Evolutionary conservation across 305 asterid species (phyloP).

Genomic region (Fraxinus platypoda): DNA sequence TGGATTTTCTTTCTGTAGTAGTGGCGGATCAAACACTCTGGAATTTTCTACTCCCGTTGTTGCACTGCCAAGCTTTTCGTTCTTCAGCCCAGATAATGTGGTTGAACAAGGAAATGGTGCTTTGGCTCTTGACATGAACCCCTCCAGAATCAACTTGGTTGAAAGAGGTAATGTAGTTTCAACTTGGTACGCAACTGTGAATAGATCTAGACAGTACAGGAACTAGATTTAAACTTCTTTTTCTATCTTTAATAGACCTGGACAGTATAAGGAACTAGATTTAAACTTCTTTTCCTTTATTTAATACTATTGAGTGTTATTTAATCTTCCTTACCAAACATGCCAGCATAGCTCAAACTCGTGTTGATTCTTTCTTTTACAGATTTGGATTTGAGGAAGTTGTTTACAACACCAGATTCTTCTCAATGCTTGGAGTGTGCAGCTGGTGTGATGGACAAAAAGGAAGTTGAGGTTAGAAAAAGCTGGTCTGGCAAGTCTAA

Average conservation of each 20-base stretch:
- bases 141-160: conserved; percentile 30
- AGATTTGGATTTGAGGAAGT: conserved; percentile 25
- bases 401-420: conserved; percentile 25
- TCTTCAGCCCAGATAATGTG: conserved; percentile 37
- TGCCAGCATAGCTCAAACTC: not conserved
- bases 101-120: conserved; percentile 36
- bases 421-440: conserved; percentile 23
- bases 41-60: conserved; percentile 44
- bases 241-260: not conserved
- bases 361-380: conserved; percentile 1
- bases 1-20: conserved; percentile 57
- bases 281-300: not conserved
- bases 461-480: conserved; percentile 35
- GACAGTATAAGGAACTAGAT: not conserved
- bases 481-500: conserved; percentile 31
- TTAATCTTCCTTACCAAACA: not conserved
- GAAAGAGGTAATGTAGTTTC: conserved; percentile 42
- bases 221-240: not conserved
- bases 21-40: conserved; percentile 34
- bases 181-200: not conserved
- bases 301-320: not conserved
- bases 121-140: conserved; percentile 32
- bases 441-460: conserved; percentile 26
- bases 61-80: conserved; percentile 67
- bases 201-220: not conserved